A percentile compares a stretch with the other conserved stretches of the same genome.
phyloP scores from a whole-genome alignment of 2,329 filamentous ascomycete genomes.

The Aspergillus cejpii region DNA sequence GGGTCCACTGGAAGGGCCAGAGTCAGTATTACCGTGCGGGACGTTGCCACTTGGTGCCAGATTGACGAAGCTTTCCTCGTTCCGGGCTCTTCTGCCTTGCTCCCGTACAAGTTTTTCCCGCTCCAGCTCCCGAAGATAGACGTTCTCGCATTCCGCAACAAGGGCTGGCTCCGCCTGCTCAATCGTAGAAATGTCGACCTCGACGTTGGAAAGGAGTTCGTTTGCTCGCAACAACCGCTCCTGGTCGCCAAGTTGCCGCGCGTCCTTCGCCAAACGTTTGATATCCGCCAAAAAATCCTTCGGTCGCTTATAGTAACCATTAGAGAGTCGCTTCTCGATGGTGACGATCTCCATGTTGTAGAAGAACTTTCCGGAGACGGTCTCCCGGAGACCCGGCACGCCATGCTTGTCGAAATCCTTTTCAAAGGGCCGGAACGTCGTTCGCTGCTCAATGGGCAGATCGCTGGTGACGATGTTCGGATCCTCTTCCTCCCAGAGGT shows the following conservation, averaged over 20 bases:
- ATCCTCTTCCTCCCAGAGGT: constrained; percentile 77
- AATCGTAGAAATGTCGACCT: constrained; percentile 80
- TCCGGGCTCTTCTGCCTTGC: constrained; percentile 41
- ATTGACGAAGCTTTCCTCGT: constrained; percentile 40
- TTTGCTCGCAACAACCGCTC: constrained; percentile 80
- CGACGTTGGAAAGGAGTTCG: constrained; percentile 85
- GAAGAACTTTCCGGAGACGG: constrained; percentile 72
- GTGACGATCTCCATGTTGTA: constrained; percentile 91
- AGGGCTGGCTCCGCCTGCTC: constrained; percentile 58
- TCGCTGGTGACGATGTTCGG: constrained; percentile 59
- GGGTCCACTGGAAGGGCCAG: constrained; percentile 45
- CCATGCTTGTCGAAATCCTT: constrained; percentile 73
- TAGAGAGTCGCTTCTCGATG: constrained; percentile 93
- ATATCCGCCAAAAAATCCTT: constrained; percentile 87
- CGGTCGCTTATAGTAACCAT: constrained; percentile 89
- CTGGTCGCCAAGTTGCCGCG: constrained; percentile 72
- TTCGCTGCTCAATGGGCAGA: constrained; percentile 51
- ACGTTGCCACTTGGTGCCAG: constrained; percentile 47
- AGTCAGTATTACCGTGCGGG: constrained; percentile 48
- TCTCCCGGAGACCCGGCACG: constrained; percentile 67
- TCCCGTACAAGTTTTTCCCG: constrained; percentile 60
- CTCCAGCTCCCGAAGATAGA: constrained; percentile 67
- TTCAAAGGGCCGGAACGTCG: constrained; percentile 66
- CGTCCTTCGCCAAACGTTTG: constrained; percentile 74
- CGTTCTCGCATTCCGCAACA: constrained; percentile 68